Percentiles rank a stretch among this genome's conserved stretches.
phyloP scores from a whole-genome alignment of 129 eudicot genomes.

The Chrysanthemum lavandulifolium region DNA sequence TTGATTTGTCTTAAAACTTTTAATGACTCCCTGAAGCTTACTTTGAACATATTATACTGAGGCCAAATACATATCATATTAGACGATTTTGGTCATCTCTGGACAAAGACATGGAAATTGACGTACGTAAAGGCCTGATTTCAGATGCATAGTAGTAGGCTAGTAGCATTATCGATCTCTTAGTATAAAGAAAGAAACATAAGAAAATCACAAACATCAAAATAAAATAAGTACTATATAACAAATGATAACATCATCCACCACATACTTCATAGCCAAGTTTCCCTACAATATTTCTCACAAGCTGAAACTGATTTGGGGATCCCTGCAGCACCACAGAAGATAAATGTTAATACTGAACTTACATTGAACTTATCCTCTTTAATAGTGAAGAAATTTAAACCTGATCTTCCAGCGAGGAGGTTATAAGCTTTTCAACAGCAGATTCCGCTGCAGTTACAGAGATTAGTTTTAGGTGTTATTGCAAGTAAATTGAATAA shows the following conservation, averaged over 20 bases:
- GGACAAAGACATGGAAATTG: background rate
- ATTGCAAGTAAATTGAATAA: background rate
- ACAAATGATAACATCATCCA: constrained; percentile 17
- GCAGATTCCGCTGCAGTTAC: constrained; percentile 60
- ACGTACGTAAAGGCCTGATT: background rate
- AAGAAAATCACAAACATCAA: background rate
- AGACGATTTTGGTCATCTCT: background rate
- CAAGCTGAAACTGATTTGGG: constrained; percentile 62
- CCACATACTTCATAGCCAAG: constrained; percentile 64
- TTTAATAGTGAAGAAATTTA: constrained; percentile 22
- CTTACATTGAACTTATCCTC: background rate
- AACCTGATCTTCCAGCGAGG: constrained; percentile 56
- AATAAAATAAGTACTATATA: constrained; percentile 11
- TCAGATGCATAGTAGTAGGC: background rate
- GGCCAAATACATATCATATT: background rate
- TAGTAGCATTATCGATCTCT: background rate
- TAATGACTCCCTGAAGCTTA: background rate
- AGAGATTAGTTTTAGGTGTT: constrained; percentile 3
- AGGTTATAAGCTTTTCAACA: constrained; percentile 64
- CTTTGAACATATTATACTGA: background rate
- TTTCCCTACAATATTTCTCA: constrained; percentile 42
- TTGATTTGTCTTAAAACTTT: background rate
- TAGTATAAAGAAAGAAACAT: constrained; percentile 1
- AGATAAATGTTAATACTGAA: constrained; percentile 17
- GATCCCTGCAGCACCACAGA: constrained; percentile 47